A percentile compares a stretch with the other conserved stretches of the same genome.
phyloP scores from a whole-genome alignment of 306 rosid genomes.

The Astragalus membranaceus region DNA sequence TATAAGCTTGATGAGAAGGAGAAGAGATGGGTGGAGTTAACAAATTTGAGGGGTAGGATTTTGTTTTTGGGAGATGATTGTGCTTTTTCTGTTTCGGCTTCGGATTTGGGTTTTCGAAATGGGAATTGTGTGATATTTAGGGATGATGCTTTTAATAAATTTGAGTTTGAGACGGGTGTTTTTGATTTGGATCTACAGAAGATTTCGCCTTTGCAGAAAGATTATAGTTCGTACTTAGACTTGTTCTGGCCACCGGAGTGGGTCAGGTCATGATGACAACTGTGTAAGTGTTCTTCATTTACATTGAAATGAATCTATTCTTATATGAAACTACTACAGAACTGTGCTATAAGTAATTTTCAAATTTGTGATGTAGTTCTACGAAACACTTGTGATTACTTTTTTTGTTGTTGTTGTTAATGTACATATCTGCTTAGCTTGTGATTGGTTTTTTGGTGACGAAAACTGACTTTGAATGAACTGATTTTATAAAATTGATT shows the following conservation, averaged over 20 bases:
- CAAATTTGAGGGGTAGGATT: conserved; percentile 49
- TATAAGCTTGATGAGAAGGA: conserved; percentile 36
- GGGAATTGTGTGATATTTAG: conserved; percentile 63
- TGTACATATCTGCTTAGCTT: background rate
- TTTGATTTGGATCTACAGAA: conserved; percentile 39
- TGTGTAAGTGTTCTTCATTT: background rate
- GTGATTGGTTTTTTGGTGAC: no score
- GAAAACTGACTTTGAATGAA: no score
- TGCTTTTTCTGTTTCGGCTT: conserved; percentile 48
- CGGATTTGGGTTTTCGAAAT: conserved; percentile 34
- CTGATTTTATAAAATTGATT: no score
- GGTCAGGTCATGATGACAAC: conserved; percentile 21
- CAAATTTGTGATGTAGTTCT: background rate
- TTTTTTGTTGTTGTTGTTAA: background rate
- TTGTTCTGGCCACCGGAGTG: conserved; percentile 78
- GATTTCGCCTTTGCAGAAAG: conserved; percentile 36
- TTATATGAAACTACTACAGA: background rate
- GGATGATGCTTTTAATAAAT: conserved; percentile 33
- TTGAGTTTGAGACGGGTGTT: conserved; percentile 44
- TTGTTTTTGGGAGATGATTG: conserved; percentile 76
- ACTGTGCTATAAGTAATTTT: background rate
- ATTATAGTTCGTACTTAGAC: conserved; percentile 30
- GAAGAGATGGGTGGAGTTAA: conserved; percentile 52
- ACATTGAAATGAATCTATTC: background rate
- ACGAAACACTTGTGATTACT: background rate